These are phyloP conservation scores for Geranomyces michiganensis DNA, from an alignment of 192 early-diverging fungal species.

Conservation along the genomic window DNA sequence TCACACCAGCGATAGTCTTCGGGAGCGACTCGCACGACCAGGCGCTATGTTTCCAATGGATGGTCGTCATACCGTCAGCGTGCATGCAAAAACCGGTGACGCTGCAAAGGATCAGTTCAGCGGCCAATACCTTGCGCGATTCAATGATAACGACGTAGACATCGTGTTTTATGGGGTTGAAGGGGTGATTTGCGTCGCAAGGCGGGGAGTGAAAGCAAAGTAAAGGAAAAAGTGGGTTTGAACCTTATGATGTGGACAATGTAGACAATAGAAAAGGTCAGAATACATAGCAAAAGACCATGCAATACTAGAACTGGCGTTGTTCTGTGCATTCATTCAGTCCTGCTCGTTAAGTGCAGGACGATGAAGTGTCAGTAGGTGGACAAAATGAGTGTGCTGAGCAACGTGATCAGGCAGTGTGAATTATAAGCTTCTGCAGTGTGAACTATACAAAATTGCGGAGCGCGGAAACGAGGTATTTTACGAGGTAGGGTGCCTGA, in stretches of 20 bases:
- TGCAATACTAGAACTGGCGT: no score
- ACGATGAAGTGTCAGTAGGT: no score
- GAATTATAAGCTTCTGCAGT: no score
- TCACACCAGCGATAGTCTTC: conserved; percentile 10
- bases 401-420: no score
- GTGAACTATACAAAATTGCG: no score
- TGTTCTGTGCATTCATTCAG: no score
- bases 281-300: no score
- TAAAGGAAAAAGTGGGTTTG: no score
- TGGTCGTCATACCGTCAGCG: conserved; percentile 20
- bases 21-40: conserved; percentile 10
- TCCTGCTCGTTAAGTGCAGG: no score
- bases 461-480: background rate
- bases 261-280: no score
- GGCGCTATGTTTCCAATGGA: conserved; percentile 6
- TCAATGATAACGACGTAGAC: conserved; percentile 40
- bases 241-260: no score
- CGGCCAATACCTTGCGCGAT: conserved; percentile 9
- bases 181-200: conserved; percentile 43
- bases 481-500: conserved; percentile 57
- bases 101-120: background rate
- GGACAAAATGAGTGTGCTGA: no score
- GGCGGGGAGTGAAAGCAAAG: background rate
- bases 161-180: conserved; percentile 49
- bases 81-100: background rate